phyloP scores from a whole-genome alignment of 176 grass and related monocot genomes.

The Elaeis guineensis region DNA sequence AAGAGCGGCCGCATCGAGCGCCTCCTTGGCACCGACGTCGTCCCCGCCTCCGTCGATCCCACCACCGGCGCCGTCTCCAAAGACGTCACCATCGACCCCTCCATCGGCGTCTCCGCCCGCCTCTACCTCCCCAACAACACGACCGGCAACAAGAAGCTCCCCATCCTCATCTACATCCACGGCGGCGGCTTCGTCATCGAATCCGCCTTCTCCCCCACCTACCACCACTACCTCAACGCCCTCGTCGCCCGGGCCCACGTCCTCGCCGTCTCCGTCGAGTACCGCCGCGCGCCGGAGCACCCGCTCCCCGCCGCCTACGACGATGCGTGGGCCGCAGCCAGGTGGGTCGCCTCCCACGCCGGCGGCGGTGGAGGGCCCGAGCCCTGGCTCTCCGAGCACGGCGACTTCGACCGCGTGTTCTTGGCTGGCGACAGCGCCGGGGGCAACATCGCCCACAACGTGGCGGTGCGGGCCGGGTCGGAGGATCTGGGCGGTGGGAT shows the following conservation, averaged over 20 bases:
- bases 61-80: conserved; percentile 43
- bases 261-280: conserved; percentile 61
- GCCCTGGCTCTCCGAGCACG: conserved; percentile 33
- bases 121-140: conserved; percentile 39
- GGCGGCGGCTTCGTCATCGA: conserved; percentile 60
- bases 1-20: conserved; percentile 51
- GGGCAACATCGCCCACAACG: conserved; percentile 49
- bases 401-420: conserved; percentile 33
- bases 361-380: conserved; percentile 6
- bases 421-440: conserved; percentile 57
- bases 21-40: conserved; percentile 25
- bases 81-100: conserved; percentile 47
- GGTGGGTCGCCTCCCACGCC: conserved; percentile 43
- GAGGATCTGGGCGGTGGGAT: conserved; percentile 19
- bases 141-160: conserved; percentile 24
- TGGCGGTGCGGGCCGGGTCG: conserved; percentile 28
- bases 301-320: conserved; percentile 60
- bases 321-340: conserved; percentile 36
- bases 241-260: conserved; percentile 39
- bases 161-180: conserved; percentile 62
- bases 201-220: conserved; percentile 42
- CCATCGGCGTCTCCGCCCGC: conserved; percentile 27
- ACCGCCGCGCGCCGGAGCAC: conserved; percentile 78
- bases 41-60: conserved; percentile 30
- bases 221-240: conserved; percentile 64